Percentiles rank a stretch among this genome's conserved stretches.
Evolutionary conservation across 176 grass and related monocot species (phyloP).

Genomic region (bread wheat (Triticum aestivum)): DNA sequence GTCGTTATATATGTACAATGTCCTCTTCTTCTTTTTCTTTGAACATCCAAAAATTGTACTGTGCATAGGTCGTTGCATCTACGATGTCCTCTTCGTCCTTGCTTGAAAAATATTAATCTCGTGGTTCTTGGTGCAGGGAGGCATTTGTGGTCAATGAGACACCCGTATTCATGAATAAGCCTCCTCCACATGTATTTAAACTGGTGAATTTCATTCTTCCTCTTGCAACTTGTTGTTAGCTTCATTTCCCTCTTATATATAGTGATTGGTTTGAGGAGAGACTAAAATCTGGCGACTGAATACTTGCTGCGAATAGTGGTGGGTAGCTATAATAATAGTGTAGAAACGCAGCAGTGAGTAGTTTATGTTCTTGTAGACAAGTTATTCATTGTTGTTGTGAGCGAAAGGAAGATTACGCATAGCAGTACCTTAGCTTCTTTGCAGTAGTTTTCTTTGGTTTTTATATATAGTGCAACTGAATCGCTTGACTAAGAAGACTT

Average conservation of each 20-base stretch:
- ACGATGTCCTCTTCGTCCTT: not conserved
- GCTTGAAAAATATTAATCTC: slow-evolving; percentile 5
- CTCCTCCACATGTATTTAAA: slow-evolving; percentile 32
- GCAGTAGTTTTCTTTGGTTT: slow-evolving; percentile 4
- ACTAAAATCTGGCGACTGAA: not conserved
- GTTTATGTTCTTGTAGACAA: not conserved
- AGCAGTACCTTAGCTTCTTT: not conserved
- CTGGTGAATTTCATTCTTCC: slow-evolving; percentile 15
- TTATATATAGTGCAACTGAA: not conserved
- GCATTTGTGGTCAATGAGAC: slow-evolving; percentile 10
- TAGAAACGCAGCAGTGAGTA: slow-evolving; percentile 3
- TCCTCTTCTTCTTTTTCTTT: not conserved
- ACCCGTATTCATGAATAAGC: slow-evolving; percentile 8
- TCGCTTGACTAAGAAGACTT: not conserved
- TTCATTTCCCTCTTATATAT: slow-evolving; percentile 8
- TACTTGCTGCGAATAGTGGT: not conserved
- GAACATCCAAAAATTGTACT: not conserved
- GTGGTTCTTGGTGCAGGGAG: slow-evolving; percentile 34
- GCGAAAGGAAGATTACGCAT: not conserved
- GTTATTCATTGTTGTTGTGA: slow-evolving; percentile 1
- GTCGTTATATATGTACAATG: not conserved
- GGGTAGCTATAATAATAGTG: not conserved
- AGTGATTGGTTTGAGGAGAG: not conserved
- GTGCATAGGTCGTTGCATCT: not conserved
- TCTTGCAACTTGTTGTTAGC: not conserved